Conservation (phyloP, 2,329 filamentous ascomycete species). For the Geosmithia morbida region DNA sequence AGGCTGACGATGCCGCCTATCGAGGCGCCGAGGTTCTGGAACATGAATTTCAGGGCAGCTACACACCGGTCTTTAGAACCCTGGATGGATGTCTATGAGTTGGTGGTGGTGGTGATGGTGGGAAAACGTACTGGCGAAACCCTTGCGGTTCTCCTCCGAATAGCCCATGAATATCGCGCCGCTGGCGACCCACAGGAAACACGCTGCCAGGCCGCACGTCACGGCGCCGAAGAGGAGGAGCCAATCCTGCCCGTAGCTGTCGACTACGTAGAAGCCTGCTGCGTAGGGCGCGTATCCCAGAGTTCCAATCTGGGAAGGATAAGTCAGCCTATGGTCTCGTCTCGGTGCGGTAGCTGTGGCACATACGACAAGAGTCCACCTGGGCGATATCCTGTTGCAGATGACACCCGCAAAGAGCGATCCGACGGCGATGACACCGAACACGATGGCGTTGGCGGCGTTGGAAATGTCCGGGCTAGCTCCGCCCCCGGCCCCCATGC, state of each 20-base stretch:
- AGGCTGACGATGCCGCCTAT: conserved; percentile 20
- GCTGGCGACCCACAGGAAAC: conserved; percentile 13
- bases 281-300: conserved; percentile 24
- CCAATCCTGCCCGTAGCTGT: conserved; percentile 22
- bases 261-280: conserved; percentile 23
- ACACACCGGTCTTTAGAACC: background rate
- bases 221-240: conserved; percentile 22
- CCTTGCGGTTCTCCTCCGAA: background rate
- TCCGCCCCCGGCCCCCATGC: background rate
- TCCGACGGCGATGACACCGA: background rate
- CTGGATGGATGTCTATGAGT: background rate
- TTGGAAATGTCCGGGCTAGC: background rate
- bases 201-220: conserved; percentile 19
- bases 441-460: background rate
- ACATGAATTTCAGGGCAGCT: conserved; percentile 1
- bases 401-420: background rate
- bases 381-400: background rate
- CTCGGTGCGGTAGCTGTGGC: background rate
- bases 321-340: background rate
- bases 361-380: background rate
- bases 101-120: background rate
- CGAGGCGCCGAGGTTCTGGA: conserved; percentile 1
- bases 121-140: background rate
- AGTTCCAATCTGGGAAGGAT: conserved; percentile 13
- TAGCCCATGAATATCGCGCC: conserved; percentile 1